These are phyloP conservation scores for Cystobasidium slooffiae DNA, from an alignment of 1,284 basidiomycete species.

Conservation along the genomic window DNA sequence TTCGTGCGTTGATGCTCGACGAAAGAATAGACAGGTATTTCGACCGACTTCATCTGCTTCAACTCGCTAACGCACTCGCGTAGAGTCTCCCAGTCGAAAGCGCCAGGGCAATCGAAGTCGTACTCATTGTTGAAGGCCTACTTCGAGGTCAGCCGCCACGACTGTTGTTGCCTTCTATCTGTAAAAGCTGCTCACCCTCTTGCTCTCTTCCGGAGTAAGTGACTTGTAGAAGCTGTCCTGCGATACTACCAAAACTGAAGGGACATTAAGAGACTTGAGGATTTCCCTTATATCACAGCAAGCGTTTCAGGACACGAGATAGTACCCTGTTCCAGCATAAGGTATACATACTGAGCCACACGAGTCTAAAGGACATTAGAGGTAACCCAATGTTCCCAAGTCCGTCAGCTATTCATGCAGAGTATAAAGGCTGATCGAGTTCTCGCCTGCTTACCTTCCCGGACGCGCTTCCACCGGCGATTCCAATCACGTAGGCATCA, in stretches of 20 bases:
- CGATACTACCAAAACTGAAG: conserved; percentile 84
- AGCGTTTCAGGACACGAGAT: not conserved
- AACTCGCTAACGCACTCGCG: conserved; percentile 82
- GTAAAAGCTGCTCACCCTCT: conserved; percentile 62
- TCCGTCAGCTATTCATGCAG: not conserved
- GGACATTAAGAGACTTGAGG: conserved; percentile 76
- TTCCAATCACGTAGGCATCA: conserved; percentile 88
- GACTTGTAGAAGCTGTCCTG: conserved; percentile 93
- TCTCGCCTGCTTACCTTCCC: conserved; percentile 71
- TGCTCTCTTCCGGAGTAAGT: conserved; percentile 76
- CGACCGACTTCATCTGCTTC: conserved; percentile 69
- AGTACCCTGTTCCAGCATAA: not conserved
- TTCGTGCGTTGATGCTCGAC: conserved; percentile 81
- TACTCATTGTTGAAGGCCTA: conserved; percentile 71
- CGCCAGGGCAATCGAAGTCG: conserved; percentile 92
- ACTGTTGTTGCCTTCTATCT: not conserved
- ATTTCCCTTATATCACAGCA: conserved; percentile 63
- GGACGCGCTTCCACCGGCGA: conserved; percentile 90
- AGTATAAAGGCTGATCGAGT: not conserved
- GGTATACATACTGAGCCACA: conserved; percentile 66
- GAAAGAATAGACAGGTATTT: conserved; percentile 93
- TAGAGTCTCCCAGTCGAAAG: conserved; percentile 88
- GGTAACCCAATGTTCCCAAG: not conserved
- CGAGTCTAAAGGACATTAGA: conserved; percentile 67
- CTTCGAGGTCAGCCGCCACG: not conserved